Evolutionary conservation across 225 moss, liverwort and hornwort genomes (phyloP).

Genomic region (Pleurozium schreberi): DNA sequence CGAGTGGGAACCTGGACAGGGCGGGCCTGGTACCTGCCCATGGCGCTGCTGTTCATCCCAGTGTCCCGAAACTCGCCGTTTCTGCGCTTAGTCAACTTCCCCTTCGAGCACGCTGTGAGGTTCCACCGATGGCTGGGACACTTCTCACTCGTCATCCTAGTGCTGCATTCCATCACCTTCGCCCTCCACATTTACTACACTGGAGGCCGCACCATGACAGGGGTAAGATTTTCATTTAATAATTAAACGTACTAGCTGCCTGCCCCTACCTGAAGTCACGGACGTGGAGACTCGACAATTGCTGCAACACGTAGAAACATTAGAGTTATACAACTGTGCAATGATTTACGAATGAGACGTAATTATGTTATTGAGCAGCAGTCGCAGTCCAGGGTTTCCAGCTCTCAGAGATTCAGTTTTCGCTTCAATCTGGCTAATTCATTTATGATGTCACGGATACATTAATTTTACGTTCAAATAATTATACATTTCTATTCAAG

Average conservation of each 20-base stretch:
- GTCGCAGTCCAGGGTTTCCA: background rate
- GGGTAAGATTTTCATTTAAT: background rate
- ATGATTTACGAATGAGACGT: background rate
- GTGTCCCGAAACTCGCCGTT: conserved; percentile 48
- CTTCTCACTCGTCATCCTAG: conserved; percentile 42
- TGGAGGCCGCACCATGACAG: background rate
- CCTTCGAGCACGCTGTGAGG: conserved; percentile 43
- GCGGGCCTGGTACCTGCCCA: conserved; percentile 38
- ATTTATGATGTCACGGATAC: too few species aligned
- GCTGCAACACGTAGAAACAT: background rate
- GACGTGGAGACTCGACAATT: background rate
- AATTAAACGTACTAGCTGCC: too few species aligned
- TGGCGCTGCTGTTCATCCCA: conserved; percentile 52
- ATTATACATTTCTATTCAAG: background rate
- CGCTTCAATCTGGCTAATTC: too few species aligned
- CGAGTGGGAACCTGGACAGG: conserved; percentile 56
- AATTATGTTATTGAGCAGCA: background rate
- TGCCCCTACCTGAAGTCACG: background rate
- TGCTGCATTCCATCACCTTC: conserved; percentile 46
- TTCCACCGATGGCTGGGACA: conserved; percentile 59
- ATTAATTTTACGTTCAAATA: too few species aligned
- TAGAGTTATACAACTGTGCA: background rate
- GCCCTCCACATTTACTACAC: conserved; percentile 47
- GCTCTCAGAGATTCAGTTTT: background rate
- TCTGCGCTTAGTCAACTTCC: conserved; percentile 40